Conservation (phyloP, 345 rosid species). For the Rhodomyrtus tomentosa region DNA sequence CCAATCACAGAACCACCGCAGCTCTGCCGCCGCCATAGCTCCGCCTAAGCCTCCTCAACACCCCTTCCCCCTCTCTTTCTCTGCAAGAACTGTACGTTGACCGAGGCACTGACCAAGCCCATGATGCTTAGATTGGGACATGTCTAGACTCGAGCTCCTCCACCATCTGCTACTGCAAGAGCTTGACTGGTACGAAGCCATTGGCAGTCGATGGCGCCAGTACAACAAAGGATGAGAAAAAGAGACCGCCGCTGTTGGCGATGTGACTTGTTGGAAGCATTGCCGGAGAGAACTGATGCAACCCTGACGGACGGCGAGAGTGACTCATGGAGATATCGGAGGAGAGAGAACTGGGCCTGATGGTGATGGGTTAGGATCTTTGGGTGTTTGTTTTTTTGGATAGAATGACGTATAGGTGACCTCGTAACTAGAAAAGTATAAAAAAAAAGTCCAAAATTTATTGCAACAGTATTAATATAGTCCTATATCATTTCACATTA, state of each 20-base stretch:
- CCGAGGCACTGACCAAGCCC: background rate
- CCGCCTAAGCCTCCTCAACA: background rate
- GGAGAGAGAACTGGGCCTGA: background rate
- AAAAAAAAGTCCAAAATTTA: too few species aligned
- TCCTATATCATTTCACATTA: too few species aligned
- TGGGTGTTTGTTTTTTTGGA: background rate
- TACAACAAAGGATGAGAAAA: background rate
- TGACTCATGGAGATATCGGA: background rate
- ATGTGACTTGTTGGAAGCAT: background rate
- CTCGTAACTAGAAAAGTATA: too few species aligned
- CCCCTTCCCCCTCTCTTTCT: background rate
- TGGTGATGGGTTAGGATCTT: background rate
- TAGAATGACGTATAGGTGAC: background rate
- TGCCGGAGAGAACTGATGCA: background rate
- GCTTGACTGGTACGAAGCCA: background rate
- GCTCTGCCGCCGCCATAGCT: background rate
- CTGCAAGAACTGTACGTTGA: background rate
- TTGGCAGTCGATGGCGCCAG: background rate
- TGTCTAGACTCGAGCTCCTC: background rate
- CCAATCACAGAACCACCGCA: background rate
- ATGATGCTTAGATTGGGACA: background rate
- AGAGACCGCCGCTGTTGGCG: background rate
- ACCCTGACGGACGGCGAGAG: background rate
- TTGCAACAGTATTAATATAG: too few species aligned
- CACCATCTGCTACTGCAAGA: background rate